Conservation (phyloP, 2,329 filamentous ascomycete genomes). For the Xylaria sp. region DNA sequence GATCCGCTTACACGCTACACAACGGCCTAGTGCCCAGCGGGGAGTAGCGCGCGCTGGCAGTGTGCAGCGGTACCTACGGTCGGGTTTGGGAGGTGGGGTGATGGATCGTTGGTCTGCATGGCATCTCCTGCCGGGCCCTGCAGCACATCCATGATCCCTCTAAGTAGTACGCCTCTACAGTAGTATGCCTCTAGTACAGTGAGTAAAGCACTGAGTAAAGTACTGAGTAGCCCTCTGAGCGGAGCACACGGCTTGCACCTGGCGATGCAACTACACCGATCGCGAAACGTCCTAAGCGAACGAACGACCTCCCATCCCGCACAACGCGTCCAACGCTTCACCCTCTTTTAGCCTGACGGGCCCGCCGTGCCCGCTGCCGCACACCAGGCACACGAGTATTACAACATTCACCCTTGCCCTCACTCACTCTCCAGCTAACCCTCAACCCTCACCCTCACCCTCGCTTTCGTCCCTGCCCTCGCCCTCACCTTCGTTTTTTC, state of each 20-base stretch:
- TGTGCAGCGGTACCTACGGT: too few relatives aligned
- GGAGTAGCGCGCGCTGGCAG: too few relatives aligned
- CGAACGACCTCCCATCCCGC: conserved; percentile 8
- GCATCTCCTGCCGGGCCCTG: neutral
- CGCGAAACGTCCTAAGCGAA: conserved; percentile 18
- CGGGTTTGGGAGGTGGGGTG: too few relatives aligned
- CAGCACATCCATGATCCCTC: neutral
- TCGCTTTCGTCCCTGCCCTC: too few relatives aligned
- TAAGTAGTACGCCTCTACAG: neutral
- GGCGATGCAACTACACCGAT: conserved; percentile 25
- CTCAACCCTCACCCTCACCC: conserved; percentile 5
- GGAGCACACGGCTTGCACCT: neutral
- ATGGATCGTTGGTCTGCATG: conserved; percentile 3
- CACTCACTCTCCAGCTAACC: conserved; percentile 1
- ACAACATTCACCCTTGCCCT: neutral
- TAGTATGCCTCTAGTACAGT: too few relatives aligned
- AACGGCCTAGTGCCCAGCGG: conserved; percentile 19
- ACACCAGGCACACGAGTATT: neutral
- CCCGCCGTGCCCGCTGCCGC: conserved; percentile 21
- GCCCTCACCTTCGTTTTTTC: conserved; percentile 7
- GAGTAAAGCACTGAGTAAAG: too few relatives aligned
- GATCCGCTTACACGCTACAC: too few relatives aligned
- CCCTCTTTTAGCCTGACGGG: conserved; percentile 30
- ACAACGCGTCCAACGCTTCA: conserved; percentile 22
- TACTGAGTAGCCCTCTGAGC: neutral